phyloP scores from a whole-genome alignment of 805 yeast genomes.

The Tetrapisispora nanseiensis region DNA sequence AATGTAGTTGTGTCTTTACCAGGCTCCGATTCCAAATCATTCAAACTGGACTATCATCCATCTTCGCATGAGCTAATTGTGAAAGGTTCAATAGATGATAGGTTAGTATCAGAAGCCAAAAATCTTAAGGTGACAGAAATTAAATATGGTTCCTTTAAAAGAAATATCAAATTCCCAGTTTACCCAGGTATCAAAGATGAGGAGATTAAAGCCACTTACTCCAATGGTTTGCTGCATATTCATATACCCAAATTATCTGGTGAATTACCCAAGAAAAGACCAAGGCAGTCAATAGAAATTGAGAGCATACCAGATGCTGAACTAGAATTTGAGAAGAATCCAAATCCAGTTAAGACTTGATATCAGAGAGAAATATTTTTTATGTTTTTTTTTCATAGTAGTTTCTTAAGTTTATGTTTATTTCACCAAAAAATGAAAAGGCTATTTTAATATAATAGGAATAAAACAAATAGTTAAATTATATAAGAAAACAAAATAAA shows the following conservation, averaged over 20 bases:
- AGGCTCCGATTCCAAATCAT: slow-evolving; percentile 45
- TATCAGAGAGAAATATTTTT: no score
- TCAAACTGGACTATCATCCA: slow-evolving; percentile 52
- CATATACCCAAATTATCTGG: slow-evolving; percentile 38
- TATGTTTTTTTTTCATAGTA: background rate
- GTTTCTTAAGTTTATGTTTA: no score
- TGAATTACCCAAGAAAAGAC: slow-evolving; percentile 28
- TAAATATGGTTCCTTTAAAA: slow-evolving; percentile 47
- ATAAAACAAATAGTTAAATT: no score
- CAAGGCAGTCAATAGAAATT: slow-evolving; percentile 37
- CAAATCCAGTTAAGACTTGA: slow-evolving; percentile 30
- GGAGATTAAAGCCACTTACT: slow-evolving; percentile 42
- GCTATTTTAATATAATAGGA: no score
- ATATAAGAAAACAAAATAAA: background rate
- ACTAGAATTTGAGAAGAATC: slow-evolving; percentile 37
- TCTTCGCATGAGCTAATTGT: slow-evolving; percentile 43
- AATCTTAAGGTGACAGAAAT: slow-evolving; percentile 42
- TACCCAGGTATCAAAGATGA: slow-evolving; percentile 45
- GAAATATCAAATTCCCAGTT: slow-evolving; percentile 47
- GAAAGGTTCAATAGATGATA: slow-evolving; percentile 39
- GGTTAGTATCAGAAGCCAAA: slow-evolving; percentile 31
- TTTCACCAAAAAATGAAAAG: no score
- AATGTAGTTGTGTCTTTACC: slow-evolving; percentile 44
- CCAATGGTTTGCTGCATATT: slow-evolving; percentile 45
- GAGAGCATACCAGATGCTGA: slow-evolving; percentile 44